Percentiles rank a stretch among this genome's conserved stretches.
Evolutionary conservation across 2,329 filamentous ascomycete genomes (phyloP).

Genomic region (Pseudocercospora eumusae): DNA sequence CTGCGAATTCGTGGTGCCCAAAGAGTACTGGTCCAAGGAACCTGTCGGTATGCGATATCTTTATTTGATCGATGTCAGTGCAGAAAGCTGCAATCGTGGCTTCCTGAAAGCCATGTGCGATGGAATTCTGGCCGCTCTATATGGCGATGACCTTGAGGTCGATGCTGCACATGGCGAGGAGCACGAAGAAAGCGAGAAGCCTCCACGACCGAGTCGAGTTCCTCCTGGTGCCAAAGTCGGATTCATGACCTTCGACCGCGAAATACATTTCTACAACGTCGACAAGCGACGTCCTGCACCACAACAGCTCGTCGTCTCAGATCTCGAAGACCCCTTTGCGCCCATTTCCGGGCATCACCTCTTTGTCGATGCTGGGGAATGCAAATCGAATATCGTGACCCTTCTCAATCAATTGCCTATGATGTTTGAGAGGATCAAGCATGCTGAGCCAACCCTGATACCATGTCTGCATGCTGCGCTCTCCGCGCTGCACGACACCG

Average conservation of each 20-base stretch:
- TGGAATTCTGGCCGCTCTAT: conserved; percentile 81
- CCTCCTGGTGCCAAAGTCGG: conserved; percentile 83
- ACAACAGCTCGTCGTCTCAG: conserved; percentile 98
- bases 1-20: conserved; percentile 93
- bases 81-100: conserved; percentile 86
- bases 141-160: conserved; percentile 63
- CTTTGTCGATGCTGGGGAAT: conserved; percentile 92
- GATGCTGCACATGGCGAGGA: conserved; percentile 53
- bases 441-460: conserved; percentile 84
- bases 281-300: conserved; percentile 77
- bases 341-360: conserved; percentile 79
- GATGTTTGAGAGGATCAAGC: conserved; percentile 85
- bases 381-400: conserved; percentile 81
- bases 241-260: conserved; percentile 93
- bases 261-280: conserved; percentile 97
- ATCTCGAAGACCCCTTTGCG: conserved; percentile 94
- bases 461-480: conserved; percentile 81
- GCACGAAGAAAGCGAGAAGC: conserved; percentile 50
- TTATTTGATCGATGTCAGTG: conserved; percentile 90
- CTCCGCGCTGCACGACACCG: conserved; percentile 79
- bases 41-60: conserved; percentile 85
- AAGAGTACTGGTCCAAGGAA: conserved; percentile 97
- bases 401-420: conserved; percentile 79
- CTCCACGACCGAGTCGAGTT: conserved; percentile 56
- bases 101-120: conserved; percentile 89